phyloP scores from a whole-genome alignment of 768 basidiomycete genomes.

The Lyophyllum decastes region DNA sequence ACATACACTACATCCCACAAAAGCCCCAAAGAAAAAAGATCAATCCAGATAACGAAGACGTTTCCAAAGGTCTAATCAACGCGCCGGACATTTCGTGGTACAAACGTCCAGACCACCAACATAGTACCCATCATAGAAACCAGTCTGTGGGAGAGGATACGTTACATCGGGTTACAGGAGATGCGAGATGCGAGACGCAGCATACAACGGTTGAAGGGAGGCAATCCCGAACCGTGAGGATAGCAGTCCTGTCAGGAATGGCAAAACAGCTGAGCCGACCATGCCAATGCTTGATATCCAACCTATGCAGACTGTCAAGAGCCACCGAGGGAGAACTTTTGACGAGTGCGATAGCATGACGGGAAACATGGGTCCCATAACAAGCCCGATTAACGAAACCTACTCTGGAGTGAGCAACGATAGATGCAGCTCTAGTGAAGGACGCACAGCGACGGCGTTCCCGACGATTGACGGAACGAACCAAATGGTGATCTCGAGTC shows the following conservation, averaged over 20 bases:
- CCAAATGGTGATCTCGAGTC: constrained; percentile 64
- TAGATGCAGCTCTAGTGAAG: background rate
- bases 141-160: constrained; percentile 6
- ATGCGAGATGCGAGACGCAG: background rate
- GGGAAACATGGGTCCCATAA: constrained; percentile 59
- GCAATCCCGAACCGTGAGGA: constrained; percentile 15
- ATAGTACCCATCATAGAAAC: constrained; percentile 25
- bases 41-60: too few relatives aligned
- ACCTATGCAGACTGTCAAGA: constrained; percentile 43
- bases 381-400: constrained; percentile 48
- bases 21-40: too few relatives aligned
- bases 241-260: constrained; percentile 17
- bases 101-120: constrained; percentile 24
- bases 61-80: constrained; percentile 7
- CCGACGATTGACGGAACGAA: constrained; percentile 58
- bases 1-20: too few relatives aligned
- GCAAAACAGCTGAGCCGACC: constrained; percentile 24
- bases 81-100: constrained; percentile 19
- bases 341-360: constrained; percentile 37
- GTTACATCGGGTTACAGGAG: background rate
- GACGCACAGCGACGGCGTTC: constrained; percentile 46
- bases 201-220: constrained; percentile 17
- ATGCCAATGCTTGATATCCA: constrained; percentile 41
- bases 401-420: background rate
- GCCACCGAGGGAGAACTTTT: constrained; percentile 33